Evolutionary conservation across 257 asterid genomes (phyloP).

Genomic region (Cruciata laevipes): DNA sequence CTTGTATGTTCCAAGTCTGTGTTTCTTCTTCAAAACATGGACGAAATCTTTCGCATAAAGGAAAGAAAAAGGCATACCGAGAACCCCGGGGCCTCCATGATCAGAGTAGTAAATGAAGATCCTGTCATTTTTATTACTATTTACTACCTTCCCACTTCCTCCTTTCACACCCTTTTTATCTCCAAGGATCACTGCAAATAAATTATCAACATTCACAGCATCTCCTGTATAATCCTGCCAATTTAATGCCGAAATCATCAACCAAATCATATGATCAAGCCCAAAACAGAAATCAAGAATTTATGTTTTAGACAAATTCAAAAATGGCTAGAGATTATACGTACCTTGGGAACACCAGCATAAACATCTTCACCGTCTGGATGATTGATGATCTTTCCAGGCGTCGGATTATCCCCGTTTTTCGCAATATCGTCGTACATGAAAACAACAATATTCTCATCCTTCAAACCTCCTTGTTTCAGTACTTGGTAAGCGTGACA

Average conservation of each 20-base stretch:
- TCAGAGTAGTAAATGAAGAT: conserved; percentile 79
- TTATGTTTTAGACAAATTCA: too few relatives aligned
- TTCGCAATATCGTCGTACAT: conserved; percentile 90
- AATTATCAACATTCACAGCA: conserved; percentile 48
- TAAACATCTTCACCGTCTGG: conserved; percentile 80
- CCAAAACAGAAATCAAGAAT: not conserved
- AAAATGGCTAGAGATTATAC: not conserved
- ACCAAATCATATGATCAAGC: not conserved
- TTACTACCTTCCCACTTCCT: conserved; percentile 71
- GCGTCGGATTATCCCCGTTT: conserved; percentile 56
- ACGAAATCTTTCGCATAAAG: conserved; percentile 70
- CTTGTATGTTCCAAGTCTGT: conserved; percentile 56
- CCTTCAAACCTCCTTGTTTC: conserved; percentile 77
- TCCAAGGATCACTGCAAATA: conserved; percentile 76
- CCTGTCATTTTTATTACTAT: conserved; percentile 62
- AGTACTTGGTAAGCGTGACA: conserved; percentile 92
- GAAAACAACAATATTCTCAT: conserved; percentile 78
- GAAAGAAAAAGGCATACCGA: conserved; percentile 69
- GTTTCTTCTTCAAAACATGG: conserved; percentile 66
- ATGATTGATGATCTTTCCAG: conserved; percentile 67
- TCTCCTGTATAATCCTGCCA: conserved; percentile 77
- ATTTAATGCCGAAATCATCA: not conserved
- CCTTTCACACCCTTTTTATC: conserved; percentile 55
- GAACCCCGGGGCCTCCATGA: conserved; percentile 58
- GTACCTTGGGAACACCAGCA: conserved; percentile 88